Evolutionary conservation across 768 basidiomycete species (phyloP), one percentile per base, ranked within the genome.

Genomic region (Rhodotorula sphaerocarpa): DNA sequence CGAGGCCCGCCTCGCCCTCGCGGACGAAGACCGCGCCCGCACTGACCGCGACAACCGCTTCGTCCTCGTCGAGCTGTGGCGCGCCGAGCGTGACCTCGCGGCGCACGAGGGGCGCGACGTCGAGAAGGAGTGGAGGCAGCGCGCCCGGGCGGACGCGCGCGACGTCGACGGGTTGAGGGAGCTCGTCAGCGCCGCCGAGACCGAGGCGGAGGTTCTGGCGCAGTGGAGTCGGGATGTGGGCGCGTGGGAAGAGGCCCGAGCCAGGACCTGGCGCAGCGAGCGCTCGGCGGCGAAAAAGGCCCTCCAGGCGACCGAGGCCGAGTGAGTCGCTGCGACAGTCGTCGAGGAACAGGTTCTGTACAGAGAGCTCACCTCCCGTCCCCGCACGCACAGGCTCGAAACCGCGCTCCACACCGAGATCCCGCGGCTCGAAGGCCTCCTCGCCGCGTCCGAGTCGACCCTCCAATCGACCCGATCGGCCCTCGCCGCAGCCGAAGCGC

Each of bases 101-200:
- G 3, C 54, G 42, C 0, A 57, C 44, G 44, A 5, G 61, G 27
- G 46, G 25, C 36, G 36, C 36, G 36, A 39, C 10, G 36, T 39
- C 39, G 66, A 60, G 50, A 67, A 67, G 58, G 66, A 67, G 39
- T 67, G 66, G 66, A 39, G 66, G 18, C 66, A 67, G 50, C n/a
- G 66, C 11, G 61, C 61, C 27, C 33, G 66, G 61, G 58, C 57
- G 18, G 66, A 67, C 31, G 18, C 7, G 58, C 33, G 66, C 31
- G 66, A 67, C 28, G 18, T 27, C 4, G 43, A 15, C 4, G 66
- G 61, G 30, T 16, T 67, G 48, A 34, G 54, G 54, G 42, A 61
- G 64, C 84, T 84, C 67, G 79, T 88, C 0, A 82, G 84, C 39
- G 82, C 84, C 21, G 73, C 86, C 10, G 83, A 86, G 75, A 75